phyloP scores from a whole-genome alignment of 805 yeast genomes.

The Wickerhamiella alocasiicola region DNA sequence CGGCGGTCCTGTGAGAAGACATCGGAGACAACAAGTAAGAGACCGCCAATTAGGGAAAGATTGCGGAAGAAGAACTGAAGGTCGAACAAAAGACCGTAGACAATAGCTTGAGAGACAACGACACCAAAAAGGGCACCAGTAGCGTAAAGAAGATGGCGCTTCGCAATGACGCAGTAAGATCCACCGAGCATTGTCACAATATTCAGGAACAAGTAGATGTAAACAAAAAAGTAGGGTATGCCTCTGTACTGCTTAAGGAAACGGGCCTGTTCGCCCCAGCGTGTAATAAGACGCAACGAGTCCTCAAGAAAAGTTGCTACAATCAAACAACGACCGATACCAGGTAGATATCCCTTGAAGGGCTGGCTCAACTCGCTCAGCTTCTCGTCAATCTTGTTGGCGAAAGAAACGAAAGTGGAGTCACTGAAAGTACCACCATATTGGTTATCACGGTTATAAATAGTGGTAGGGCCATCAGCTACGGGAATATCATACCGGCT shows the following conservation, averaged over 20 bases:
- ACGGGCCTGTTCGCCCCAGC: constrained; percentile 85
- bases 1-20: constrained; percentile 67
- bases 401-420: constrained; percentile 14
- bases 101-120: constrained; percentile 70
- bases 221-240: constrained; percentile 62
- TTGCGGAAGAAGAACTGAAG: constrained; percentile 74
- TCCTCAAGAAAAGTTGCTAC: constrained; percentile 93
- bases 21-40: constrained; percentile 76
- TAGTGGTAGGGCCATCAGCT: constrained; percentile 8
- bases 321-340: constrained; percentile 76
- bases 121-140: constrained; percentile 57
- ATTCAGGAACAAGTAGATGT: constrained; percentile 53
- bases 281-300: constrained; percentile 65
- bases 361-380: constrained; percentile 27
- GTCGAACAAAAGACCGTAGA: constrained; percentile 78
- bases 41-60: constrained; percentile 83
- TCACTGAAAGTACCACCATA: constrained; percentile 10
- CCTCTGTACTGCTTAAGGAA: constrained; percentile 71
- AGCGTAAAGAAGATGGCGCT: constrained; percentile 58
- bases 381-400: constrained; percentile 24
- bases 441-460: constrained; percentile 10
- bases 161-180: constrained; percentile 55
- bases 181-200: constrained; percentile 60
- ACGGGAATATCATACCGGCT: constrained; percentile 15
- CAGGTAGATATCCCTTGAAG: constrained; percentile 47